phyloP scores from a whole-genome alignment of 225 moss, liverwort and hornwort genomes.

The Marchantia paleacea region DNA sequence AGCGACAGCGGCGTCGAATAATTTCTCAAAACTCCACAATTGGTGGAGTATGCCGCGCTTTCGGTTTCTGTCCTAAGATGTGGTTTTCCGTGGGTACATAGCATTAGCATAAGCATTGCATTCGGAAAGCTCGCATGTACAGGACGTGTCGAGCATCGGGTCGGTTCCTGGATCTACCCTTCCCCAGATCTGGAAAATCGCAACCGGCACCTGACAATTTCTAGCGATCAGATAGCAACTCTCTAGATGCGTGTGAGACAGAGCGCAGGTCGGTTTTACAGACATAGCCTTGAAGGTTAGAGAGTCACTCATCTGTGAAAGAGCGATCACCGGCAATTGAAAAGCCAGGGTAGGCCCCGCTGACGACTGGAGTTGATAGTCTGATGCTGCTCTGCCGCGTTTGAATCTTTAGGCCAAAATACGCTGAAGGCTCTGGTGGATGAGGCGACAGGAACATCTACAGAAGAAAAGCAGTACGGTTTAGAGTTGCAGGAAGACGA shows the following conservation, averaged over 20 bases:
- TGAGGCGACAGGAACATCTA: not conserved
- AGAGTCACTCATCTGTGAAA: not conserved
- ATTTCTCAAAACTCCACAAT: not conserved
- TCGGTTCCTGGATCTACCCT: not conserved
- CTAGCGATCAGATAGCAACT: not conserved
- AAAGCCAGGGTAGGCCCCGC: not conserved
- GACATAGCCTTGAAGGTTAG: not conserved
- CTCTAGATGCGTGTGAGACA: not conserved
- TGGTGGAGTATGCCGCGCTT: not conserved
- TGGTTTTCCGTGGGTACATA: not conserved
- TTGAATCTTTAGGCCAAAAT: not conserved
- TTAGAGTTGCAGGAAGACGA: constrained; percentile 2
- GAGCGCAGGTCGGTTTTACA: not conserved
- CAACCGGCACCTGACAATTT: not conserved
- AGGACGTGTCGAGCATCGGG: not conserved
- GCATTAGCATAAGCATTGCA: not conserved
- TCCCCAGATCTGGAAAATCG: not conserved
- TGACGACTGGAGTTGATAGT: not conserved
- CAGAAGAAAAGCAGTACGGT: not conserved
- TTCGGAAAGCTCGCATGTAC: not conserved
- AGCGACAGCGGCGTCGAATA: not conserved
- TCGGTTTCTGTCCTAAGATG: not conserved
- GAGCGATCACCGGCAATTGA: not conserved
- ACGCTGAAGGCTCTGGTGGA: constrained; percentile 10
- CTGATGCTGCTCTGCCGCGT: constrained; percentile 2